Base-by-base conservation (phyloP, 306 rosid genomes). In the Cucurbita argyrosperma region DNA sequence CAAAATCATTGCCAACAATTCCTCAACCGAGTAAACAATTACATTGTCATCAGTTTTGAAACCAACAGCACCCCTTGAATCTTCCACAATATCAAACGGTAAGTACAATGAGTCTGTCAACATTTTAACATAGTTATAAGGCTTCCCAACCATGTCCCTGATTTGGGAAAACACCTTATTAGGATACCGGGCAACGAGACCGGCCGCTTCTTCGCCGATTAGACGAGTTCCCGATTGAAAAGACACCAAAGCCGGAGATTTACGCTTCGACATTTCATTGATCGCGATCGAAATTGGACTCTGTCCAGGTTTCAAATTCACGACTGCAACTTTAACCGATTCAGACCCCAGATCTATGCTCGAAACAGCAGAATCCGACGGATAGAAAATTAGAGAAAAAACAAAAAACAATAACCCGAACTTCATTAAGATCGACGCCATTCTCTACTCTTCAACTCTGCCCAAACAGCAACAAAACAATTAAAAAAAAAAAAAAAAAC, bases 271-370 rank as follows among this genome's bases (percentile, higher is more conserved):
- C 99, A 94, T 94, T 82, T 94, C 97, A 40, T 94, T 94, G 76
- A 94, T 91, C 49, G 97, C 96, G 51, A 94, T 71, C 0, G 99
- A 88, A 80, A 94, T 94, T 23, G 99, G 99, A 57, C 79, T 85
- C 83, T 94, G 97, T 4, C 99, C 97, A 4, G 96, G 97, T 66
- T 91, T 94, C 6, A 94, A 85, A 74, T 94, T 94, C 35, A 94
- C 99, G n/a, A 94, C 99, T 1, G 97, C 92, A 4, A 91, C 99
- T 76, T 94, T 94, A 53, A 88, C 21, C 87, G 85, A 91, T 67
- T 91, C 97, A 1, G 99, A 94, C 14, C 99, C 99, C 40, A 94
- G 99, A 91, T 94, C 99, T 89, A 94, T 79, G 80, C 97, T 91
- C 74, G 88, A 88, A 53, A 91, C 97, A 47, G 97, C 97, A 15